phyloP scores from a whole-genome alignment of 345 rosid genomes.

The Dimocarpus longan region DNA sequence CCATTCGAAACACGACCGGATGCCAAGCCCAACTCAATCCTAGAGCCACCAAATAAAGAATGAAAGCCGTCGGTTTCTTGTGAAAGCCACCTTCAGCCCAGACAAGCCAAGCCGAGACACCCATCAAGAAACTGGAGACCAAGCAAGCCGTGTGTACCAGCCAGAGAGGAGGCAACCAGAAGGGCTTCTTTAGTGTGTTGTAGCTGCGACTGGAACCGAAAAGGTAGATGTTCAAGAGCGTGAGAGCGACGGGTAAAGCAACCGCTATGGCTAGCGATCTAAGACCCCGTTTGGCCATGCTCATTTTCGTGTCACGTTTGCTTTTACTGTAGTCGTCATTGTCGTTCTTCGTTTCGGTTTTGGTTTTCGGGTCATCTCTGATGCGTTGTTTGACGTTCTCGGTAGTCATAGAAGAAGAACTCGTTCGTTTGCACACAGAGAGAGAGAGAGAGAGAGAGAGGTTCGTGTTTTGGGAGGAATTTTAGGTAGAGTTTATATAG shows the following conservation, averaged over 20 bases:
- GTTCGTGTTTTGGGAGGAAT: slow-evolving; percentile 14
- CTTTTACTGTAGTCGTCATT: slow-evolving; percentile 16
- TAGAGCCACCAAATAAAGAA: slow-evolving; percentile 53
- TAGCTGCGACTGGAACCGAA: slow-evolving; percentile 43
- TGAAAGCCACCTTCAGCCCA: slow-evolving; percentile 96
- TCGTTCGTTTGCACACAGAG: no score
- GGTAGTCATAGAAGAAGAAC: slow-evolving; percentile 45
- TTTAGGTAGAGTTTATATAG: slow-evolving; percentile 18
- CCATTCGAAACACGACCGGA: slow-evolving; percentile 50
- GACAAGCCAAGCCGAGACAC: slow-evolving; percentile 83
- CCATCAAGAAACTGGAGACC: slow-evolving; percentile 59
- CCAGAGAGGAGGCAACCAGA: slow-evolving; percentile 75
- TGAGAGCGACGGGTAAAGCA: slow-evolving; percentile 60
- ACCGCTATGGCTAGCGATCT: slow-evolving; percentile 62
- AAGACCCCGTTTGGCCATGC: slow-evolving; percentile 77
- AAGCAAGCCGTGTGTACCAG: slow-evolving; percentile 52
- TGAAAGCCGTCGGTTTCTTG: slow-evolving; percentile 49
- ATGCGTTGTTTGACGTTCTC: slow-evolving; percentile 57
- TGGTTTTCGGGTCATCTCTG: slow-evolving; percentile 29
- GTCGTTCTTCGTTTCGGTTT: slow-evolving; percentile 17
- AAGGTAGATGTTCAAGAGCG: slow-evolving; percentile 49
- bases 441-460: no score
- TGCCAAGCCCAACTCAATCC: slow-evolving; percentile 58
- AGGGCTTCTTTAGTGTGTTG: slow-evolving; percentile 29
- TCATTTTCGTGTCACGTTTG: slow-evolving; percentile 43